A percentile compares a stretch with the other conserved stretches of the same genome.
phyloP scores from a whole-genome alignment of 106 monocot species.

The Posidonia australis region DNA sequence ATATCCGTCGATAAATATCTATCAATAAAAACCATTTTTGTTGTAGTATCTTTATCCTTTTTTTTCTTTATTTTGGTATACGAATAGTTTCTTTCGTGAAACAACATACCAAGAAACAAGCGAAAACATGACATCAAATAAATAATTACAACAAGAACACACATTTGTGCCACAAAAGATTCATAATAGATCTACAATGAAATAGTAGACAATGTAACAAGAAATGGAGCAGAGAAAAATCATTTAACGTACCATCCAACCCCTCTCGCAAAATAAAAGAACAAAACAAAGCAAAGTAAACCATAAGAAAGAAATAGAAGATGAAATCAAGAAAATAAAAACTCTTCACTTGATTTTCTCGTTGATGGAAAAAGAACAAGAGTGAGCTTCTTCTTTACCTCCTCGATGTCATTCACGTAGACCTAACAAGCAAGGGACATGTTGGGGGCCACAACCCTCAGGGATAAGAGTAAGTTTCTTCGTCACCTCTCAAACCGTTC shows the following conservation, averaged over 20 bases:
- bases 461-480: slow-evolving; percentile 48
- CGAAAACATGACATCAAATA: no score
- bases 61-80: no score
- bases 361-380: slow-evolving; percentile 74
- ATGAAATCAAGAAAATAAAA: background rate
- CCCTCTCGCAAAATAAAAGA: background rate
- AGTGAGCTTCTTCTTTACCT: slow-evolving; percentile 49
- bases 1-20: no score
- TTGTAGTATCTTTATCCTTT: no score
- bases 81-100: no score
- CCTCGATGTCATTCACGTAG: slow-evolving; percentile 49
- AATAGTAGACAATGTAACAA: no score
- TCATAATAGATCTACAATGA: no score
- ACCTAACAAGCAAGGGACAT: slow-evolving; percentile 60
- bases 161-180: no score
- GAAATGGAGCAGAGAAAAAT: no score
- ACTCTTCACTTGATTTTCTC: slow-evolving; percentile 71
- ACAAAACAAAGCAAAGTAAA: background rate
- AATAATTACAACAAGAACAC: no score
- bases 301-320: background rate
- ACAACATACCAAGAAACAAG: no score
- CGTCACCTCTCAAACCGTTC: slow-evolving; percentile 85
- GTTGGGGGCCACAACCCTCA: slow-evolving; percentile 11
- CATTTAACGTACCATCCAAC: background rate
- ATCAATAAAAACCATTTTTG: no score